Conservation (phyloP, 2,329 filamentous ascomycete species). For the Daldinia sp. region DNA sequence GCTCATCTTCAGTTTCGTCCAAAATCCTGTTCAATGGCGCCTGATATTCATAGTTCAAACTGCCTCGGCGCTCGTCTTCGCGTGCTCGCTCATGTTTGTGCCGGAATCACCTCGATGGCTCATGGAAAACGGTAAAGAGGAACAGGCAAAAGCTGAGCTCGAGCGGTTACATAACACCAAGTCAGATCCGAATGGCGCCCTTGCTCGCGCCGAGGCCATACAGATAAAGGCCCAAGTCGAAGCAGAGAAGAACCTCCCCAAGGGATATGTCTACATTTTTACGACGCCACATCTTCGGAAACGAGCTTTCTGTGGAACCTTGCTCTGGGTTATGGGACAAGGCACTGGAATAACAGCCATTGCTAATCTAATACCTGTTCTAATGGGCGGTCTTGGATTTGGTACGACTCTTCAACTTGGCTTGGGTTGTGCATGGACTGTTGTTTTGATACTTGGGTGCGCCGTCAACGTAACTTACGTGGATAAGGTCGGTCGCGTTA, state of each 20-base stretch:
- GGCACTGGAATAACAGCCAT: conserved; percentile 50
- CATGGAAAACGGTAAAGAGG: conserved; percentile 41
- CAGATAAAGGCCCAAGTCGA: conserved; percentile 50
- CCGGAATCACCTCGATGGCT: conserved; percentile 46
- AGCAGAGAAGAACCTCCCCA: conserved; percentile 37
- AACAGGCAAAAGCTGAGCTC: conserved; percentile 42
- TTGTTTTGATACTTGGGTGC: conserved; percentile 47
- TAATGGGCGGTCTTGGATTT: conserved; percentile 51
- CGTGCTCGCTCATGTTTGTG: conserved; percentile 38
- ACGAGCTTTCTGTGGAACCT: conserved; percentile 47
- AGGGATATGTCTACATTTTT: conserved; percentile 49
- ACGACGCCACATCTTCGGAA: conserved; percentile 47
- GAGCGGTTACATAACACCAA: conserved; percentile 44
- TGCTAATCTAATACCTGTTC: conserved; percentile 49
- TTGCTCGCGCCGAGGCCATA: conserved; percentile 47
- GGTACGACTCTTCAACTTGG: conserved; percentile 47
- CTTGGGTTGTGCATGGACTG: conserved; percentile 48
- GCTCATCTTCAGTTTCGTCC: conserved; percentile 46
- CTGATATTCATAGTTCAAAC: conserved; percentile 46
- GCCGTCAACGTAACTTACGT: conserved; percentile 47
- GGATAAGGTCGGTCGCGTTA: conserved; percentile 49
- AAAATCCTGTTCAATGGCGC: conserved; percentile 45
- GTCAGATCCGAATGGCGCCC: conserved; percentile 39
- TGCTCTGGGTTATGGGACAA: conserved; percentile 51
- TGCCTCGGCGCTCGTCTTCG: conserved; percentile 28